These are phyloP conservation scores for Lepiota brunneoincarnata DNA, from an alignment of 768 basidiomycete genomes.

Conservation along the genomic window DNA sequence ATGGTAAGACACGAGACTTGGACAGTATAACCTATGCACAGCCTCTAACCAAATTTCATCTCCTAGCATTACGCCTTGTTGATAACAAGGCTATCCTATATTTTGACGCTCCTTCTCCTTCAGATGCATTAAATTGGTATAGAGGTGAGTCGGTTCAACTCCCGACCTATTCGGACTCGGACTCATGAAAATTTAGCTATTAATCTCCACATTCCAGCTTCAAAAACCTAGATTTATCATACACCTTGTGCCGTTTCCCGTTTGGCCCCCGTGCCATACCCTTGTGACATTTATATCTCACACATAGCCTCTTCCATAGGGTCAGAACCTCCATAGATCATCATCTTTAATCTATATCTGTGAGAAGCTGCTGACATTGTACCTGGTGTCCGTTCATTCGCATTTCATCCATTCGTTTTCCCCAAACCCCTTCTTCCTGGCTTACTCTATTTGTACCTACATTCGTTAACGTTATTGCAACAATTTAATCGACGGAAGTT, in stretches of 20 bases:
- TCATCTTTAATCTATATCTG: constrained; percentile 20
- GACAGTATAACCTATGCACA: too few species aligned
- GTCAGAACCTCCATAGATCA: constrained; percentile 12
- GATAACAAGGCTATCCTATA: constrained; percentile 92
- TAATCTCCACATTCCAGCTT: constrained; percentile 84
- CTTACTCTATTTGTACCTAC: constrained; percentile 8
- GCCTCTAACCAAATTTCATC: background rate
- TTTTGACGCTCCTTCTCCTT: constrained; percentile 81
- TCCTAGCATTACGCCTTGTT: constrained; percentile 75
- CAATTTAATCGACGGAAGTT: constrained; percentile 1
- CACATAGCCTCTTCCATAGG: background rate
- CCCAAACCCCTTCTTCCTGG: background rate
- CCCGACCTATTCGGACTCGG: background rate
- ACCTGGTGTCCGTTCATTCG: constrained; percentile 10
- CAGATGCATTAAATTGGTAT: constrained; percentile 88
- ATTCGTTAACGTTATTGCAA: constrained; percentile 13
- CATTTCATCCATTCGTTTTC: constrained; percentile 6
- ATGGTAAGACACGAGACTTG: constrained; percentile 41
- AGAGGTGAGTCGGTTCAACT: constrained; percentile 52
- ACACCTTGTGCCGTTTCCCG: background rate
- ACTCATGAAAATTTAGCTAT: constrained; percentile 51
- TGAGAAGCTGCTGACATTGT: constrained; percentile 16
- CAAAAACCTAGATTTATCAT: constrained; percentile 54
- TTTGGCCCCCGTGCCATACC: background rate
- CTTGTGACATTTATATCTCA: constrained; percentile 7